Evolutionary conservation across 2,329 filamentous ascomycete species (phyloP).

Genomic region (Sporothrix schenckii): DNA sequence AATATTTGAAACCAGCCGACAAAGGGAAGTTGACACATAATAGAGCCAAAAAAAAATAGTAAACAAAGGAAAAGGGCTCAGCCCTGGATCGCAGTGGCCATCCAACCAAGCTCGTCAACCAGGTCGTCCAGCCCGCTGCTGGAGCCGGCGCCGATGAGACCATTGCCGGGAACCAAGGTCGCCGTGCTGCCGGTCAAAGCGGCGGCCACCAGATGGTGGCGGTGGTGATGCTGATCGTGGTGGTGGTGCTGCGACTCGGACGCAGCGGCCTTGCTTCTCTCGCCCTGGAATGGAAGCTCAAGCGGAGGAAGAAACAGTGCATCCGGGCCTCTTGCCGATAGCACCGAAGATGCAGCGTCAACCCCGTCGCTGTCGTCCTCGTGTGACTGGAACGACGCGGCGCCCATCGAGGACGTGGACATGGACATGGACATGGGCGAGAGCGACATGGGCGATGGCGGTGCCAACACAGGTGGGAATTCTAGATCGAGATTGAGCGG

Average conservation of each 20-base stretch:
- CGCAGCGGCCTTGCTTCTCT: constrained; percentile 6
- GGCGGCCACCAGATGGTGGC: constrained; percentile 40
- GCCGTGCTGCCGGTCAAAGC: constrained; percentile 39
- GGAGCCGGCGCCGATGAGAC: constrained; percentile 38
- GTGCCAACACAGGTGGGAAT: constrained; percentile 14
- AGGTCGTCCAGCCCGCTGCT: constrained; percentile 41
- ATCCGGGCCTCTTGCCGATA: background rate
- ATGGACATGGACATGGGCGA: constrained; percentile 28
- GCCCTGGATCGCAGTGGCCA: constrained; percentile 52
- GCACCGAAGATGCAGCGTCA: background rate
- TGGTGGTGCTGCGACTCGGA: constrained; percentile 6
- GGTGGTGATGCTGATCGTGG: constrained; percentile 31
- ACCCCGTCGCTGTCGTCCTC: constrained; percentile 25
- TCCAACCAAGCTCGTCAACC: constrained; percentile 55
- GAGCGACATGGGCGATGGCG: constrained; percentile 29
- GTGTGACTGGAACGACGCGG: constrained; percentile 19
- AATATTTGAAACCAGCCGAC: background rate
- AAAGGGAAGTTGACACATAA: background rate
- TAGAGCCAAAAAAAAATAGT: background rate
- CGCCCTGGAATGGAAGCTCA: background rate
- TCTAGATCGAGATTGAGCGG: constrained; percentile 34
- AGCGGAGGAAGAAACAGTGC: constrained; percentile 25
- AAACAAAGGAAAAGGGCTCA: constrained; percentile 6
- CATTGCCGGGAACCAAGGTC: constrained; percentile 40
- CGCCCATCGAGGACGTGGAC: background rate